Conservation (phyloP, 306 rosid genomes). For the Quercus aquifolioides region DNA sequence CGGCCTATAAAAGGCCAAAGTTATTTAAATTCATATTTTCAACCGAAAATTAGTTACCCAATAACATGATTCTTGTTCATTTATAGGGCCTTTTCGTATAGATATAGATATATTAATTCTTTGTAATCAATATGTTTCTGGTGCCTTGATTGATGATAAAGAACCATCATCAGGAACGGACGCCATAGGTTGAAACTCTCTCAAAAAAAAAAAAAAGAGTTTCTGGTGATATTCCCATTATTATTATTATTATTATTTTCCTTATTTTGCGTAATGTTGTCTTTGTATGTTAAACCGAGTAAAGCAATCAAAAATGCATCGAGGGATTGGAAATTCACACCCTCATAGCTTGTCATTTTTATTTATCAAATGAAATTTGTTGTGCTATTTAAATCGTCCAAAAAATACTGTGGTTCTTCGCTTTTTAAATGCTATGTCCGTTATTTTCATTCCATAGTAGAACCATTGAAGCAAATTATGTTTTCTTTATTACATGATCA, state of each 20-base stretch:
- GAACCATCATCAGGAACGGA: fast-evolving
- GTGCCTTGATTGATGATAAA: neutral
- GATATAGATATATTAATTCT: constrained; percentile 39
- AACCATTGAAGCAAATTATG: too few relatives aligned
- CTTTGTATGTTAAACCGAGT: neutral
- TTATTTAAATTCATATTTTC: constrained; percentile 36
- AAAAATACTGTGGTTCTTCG: neutral
- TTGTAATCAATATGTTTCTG: constrained; percentile 44
- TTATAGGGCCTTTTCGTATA: constrained; percentile 42
- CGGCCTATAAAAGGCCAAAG: constrained; percentile 30
- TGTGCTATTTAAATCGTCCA: neutral
- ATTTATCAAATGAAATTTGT: neutral
- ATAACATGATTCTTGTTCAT: constrained; percentile 61
- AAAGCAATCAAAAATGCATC: neutral
- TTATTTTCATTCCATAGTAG: neutral
- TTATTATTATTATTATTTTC: neutral
- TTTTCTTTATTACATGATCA: too few relatives aligned
- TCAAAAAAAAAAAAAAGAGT: too few relatives aligned
- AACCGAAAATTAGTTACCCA: constrained; percentile 44
- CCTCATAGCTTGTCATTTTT: neutral
- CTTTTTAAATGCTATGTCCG: neutral
- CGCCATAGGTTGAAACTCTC: fast-evolving
- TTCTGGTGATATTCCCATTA: neutral
- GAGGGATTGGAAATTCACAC: neutral
- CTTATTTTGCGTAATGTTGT: neutral